Evolutionary conservation across 2,329 filamentous ascomycete species (phyloP).

Genomic region (Pestalotiopsis sp.): DNA sequence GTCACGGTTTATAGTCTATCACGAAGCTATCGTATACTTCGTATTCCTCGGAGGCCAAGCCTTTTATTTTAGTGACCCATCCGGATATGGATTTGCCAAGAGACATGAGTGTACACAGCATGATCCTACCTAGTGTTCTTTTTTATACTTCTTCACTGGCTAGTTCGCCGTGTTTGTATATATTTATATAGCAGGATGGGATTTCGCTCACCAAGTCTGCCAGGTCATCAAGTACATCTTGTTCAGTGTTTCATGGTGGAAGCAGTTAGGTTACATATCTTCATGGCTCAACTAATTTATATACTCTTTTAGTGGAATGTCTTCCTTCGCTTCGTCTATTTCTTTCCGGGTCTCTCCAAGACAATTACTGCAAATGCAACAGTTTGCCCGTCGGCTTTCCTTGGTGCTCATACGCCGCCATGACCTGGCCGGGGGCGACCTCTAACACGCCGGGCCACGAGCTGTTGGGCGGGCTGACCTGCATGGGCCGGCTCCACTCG

Average conservation of each 20-base stretch:
- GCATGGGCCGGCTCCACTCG: slow-evolving; percentile 34
- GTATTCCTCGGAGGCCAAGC: too few relatives aligned
- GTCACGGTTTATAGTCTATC: not conserved
- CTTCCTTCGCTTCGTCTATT: not conserved
- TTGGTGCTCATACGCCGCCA: slow-evolving; percentile 33
- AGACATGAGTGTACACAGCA: too few relatives aligned
- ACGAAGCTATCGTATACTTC: too few relatives aligned
- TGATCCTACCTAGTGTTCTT: too few relatives aligned
- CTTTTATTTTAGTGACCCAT: too few relatives aligned
- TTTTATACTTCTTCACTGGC: too few relatives aligned
- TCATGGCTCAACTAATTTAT: not conserved
- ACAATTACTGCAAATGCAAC: slow-evolving; percentile 18
- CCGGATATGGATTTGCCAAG: too few relatives aligned
- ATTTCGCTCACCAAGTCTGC: too few relatives aligned
- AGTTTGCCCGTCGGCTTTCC: slow-evolving; percentile 32
- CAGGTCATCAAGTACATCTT: not conserved
- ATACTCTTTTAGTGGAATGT: not conserved
- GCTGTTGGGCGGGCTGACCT: slow-evolving; percentile 34
- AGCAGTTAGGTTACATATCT: not conserved
- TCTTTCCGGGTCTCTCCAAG: not conserved
- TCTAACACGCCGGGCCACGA: slow-evolving; percentile 42
- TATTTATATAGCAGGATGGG: too few relatives aligned
- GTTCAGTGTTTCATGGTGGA: not conserved
- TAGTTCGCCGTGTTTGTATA: too few relatives aligned
- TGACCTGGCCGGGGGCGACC: slow-evolving; percentile 28